Evolutionary conservation across 257 asterid species (phyloP), one percentile per base, ranked within the genome.

Genomic region (Primulina eburnea): DNA sequence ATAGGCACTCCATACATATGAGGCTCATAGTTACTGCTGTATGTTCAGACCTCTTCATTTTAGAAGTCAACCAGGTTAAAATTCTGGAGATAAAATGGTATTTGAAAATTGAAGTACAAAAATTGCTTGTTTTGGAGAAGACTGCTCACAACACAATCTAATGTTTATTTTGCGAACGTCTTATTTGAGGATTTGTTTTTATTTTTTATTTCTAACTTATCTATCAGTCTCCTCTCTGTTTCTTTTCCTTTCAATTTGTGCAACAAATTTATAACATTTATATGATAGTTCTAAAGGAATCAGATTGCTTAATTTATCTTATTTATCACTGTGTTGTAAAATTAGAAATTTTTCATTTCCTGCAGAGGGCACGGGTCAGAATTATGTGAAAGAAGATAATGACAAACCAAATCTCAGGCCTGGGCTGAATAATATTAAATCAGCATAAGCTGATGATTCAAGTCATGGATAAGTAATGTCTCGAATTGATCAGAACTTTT

Each of bases 351-450:
- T 16, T 0, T 16, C 57, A 4, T 50, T 50, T 17, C 57, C 21
- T 50, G 57, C 57, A 50, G 57, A 50, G 57, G 57, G 57, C 57
- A 50, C 57, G 57, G 57, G 21, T 17, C 57, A 50, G 57, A 50
- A 50, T 50, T 50, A 50, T 50, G 57, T 50, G 57, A 50, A 17
- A 5, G 57, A 50, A 17, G 57, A 50, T 18, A 50, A 50, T 16
- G 57, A 50, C 20, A n/a, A 50, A 17, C 20, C 57, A 50, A 50
- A 50, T 50, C 57, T 17, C 20, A 50, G 8, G 21, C 16, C 57
- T 6, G 20, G 57, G 20, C 8, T 50, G 57, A 18, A 50, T 16
- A 50, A 50, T 21, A 50, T 14, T 20, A 50, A 5, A 50, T 5
- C 57, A 50, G 21, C 57, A 50, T 14, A 50, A 47, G 57, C 21